Conservation (phyloP, 1,284 basidiomycete species). For the Puccinia hordei region DNA sequence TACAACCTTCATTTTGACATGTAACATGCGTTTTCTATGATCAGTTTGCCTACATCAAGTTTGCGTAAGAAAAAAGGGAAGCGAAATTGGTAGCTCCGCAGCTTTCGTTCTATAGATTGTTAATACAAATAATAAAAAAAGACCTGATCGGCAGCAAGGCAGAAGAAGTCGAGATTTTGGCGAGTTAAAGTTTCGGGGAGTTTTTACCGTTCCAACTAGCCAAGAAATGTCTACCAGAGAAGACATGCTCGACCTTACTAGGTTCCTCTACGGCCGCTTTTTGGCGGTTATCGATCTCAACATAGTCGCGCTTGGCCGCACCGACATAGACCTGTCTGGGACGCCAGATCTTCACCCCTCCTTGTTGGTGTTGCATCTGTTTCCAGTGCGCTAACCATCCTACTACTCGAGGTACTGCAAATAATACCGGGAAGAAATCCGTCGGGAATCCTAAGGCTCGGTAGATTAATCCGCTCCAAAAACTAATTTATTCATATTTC, state of each 20-base stretch:
- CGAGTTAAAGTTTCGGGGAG: conserved; percentile 7
- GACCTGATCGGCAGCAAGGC: no score
- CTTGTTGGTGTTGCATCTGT: conserved; percentile 82
- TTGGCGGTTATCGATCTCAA: conserved; percentile 64
- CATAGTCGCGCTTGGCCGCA: conserved; percentile 70
- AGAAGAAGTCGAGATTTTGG: background rate
- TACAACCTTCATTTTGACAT: no score
- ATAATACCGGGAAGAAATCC: conserved; percentile 86
- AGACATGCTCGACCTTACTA: conserved; percentile 34
- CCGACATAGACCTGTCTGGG: conserved; percentile 81
- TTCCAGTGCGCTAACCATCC: conserved; percentile 87
- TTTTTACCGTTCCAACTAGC: conserved; percentile 43
- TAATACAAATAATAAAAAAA: background rate
- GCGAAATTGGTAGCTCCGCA: no score
- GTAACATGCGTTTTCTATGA: no score
- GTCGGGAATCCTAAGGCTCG: conserved; percentile 79
- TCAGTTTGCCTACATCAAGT: no score
- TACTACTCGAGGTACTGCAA: conserved; percentile 82
- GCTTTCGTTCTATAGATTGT: background rate
- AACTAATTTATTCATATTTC: conserved; percentile 25
- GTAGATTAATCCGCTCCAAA: conserved; percentile 74
- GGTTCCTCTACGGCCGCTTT: conserved; percentile 14
- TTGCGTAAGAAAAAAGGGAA: no score
- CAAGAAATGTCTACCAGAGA: conserved; percentile 48
- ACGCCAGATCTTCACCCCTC: conserved; percentile 86